phyloP scores from a whole-genome alignment of 2,329 filamentous ascomycete genomes.

The Cyphellophora attinorum region DNA sequence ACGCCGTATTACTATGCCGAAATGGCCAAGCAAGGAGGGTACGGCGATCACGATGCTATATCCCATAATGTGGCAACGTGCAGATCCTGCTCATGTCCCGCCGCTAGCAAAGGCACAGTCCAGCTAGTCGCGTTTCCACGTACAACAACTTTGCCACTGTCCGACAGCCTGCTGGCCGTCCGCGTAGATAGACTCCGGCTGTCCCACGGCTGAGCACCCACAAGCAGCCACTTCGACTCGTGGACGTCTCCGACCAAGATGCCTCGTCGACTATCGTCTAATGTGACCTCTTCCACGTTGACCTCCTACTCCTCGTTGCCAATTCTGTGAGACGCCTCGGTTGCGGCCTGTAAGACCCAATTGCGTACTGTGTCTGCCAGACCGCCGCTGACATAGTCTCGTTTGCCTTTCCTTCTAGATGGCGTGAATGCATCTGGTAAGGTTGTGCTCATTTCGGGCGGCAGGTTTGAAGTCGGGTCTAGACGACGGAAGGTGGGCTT shows the following conservation, averaged over 20 bases:
- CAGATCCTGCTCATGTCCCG: not conserved
- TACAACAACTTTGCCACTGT: not conserved
- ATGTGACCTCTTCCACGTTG: slow-evolving; percentile 2
- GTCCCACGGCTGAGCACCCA: slow-evolving; percentile 7
- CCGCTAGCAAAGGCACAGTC: not conserved
- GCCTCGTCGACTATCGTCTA: slow-evolving; percentile 11
- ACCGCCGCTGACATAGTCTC: slow-evolving; percentile 14
- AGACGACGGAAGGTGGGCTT: not conserved
- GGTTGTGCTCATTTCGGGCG: slow-evolving; percentile 2
- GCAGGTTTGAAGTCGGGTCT: not conserved
- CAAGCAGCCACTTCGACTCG: slow-evolving; percentile 11
- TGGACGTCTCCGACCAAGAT: slow-evolving; percentile 5
- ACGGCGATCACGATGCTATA: not conserved
- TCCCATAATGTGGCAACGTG: not conserved
- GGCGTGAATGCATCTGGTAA: slow-evolving; percentile 19
- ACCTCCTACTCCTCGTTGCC: slow-evolving; percentile 3
- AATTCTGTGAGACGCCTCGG: slow-evolving; percentile 6
- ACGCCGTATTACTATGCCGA: too few relatives aligned
- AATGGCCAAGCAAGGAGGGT: too few relatives aligned
- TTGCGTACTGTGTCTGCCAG: slow-evolving; percentile 12
- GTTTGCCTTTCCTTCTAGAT: slow-evolving; percentile 13
- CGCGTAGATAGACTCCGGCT: not conserved
- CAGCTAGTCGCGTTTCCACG: not conserved
- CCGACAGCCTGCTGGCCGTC: not conserved
- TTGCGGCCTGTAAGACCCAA: slow-evolving; percentile 14